These are phyloP conservation scores for Coprinellus aureogranulatus DNA, from an alignment of 768 basidiomycete genomes.

Conservation along the genomic window DNA sequence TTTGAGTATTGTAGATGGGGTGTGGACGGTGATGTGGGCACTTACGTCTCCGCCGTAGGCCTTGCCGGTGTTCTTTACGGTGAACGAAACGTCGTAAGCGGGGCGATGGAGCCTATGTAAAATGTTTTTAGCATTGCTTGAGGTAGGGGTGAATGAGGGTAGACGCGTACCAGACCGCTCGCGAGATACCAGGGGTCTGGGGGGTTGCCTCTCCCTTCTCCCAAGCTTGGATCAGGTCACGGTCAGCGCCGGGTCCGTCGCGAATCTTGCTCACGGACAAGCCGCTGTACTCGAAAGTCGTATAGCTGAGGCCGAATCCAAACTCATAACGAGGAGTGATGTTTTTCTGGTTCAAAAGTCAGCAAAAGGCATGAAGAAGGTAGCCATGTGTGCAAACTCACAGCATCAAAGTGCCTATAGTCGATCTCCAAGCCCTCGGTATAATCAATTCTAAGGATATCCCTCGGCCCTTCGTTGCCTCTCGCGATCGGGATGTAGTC, in stretches of 20 bases:
- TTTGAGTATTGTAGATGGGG: not conserved
- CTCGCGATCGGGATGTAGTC: conserved; percentile 57
- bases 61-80: conserved; percentile 62
- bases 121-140: not conserved
- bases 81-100: conserved; percentile 59
- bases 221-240: conserved; percentile 48
- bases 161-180: conserved; percentile 52
- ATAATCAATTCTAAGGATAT: conserved; percentile 31
- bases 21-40: not conserved
- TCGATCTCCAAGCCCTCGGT: conserved; percentile 56
- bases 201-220: conserved; percentile 55
- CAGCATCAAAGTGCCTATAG: conserved; percentile 69
- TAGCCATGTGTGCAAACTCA: conserved; percentile 31
- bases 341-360: conserved; percentile 41
- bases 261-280: conserved; percentile 47
- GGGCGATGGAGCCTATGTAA: conserved; percentile 64
- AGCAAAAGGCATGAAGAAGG: not conserved
- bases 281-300: conserved; percentile 69
- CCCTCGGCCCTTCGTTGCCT: conserved; percentile 29
- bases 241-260: conserved; percentile 35
- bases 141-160: not conserved
- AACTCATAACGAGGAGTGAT: conserved; percentile 85
- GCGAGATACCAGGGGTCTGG: conserved; percentile 54
- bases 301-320: conserved; percentile 87
- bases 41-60: conserved; percentile 65